Evolutionary conservation across 441 rosid species (phyloP), one percentile per base, ranked within the genome.

Genomic region (Populus trichocarpa): DNA sequence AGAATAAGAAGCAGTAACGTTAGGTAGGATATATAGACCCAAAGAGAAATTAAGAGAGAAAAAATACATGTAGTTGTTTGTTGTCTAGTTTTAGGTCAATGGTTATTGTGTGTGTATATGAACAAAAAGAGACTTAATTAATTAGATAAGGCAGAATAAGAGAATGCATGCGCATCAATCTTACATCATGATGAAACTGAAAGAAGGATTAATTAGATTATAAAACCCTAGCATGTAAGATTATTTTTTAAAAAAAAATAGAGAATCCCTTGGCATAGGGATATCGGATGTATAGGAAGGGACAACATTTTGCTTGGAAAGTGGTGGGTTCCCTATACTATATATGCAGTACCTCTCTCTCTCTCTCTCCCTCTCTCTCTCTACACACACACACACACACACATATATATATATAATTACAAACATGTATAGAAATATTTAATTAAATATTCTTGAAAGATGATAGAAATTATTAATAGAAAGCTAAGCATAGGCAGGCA

Each of bases 151-250:
- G 6, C 59, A 77, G 22, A 42, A 77, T 57, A 16, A 18, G 67
- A 72, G 86, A 42, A 42, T 42, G 50, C 81, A 71, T 86, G 80
- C 84, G 50, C 64, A 66, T 80, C 59, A 74, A 70, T 72, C 81
- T 74, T 79, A 65, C 81, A 77, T 87, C 83, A 82, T 63, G 83
- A 85, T 35, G 57, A 14, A 1, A 67, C 32, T 72, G 83, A 81
- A 79, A 79, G 77, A 65, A 70, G 2, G 14, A 26, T 70, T 64
- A 30, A 13, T 5, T 59, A 26, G 3, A 38, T 36, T 36, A 65
- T 12, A 42, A 25, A 50, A 14, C 75, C 64, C 57, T 25, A 50
- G 46, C 46, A 38, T 38, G 46, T 38, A 10, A 10, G 46, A 38
- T 38, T 38, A 5, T 38, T 36, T 8, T 36, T 8, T 38, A 38